Base-by-base conservation (phyloP, 1,139 yeast species). In the Hansenula lynferdii region DNA sequence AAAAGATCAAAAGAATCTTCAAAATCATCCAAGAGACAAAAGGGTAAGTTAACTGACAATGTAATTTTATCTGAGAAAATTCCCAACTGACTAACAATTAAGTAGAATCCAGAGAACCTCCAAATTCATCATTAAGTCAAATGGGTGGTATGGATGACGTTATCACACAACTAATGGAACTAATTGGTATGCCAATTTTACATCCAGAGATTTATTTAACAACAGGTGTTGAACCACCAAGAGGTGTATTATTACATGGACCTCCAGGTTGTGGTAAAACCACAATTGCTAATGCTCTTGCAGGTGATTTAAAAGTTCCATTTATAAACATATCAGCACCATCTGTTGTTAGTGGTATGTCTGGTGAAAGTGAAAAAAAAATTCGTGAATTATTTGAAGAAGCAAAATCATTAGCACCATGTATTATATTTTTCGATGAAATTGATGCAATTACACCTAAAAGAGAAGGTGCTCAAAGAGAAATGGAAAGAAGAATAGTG, bases 181-280 rank as follows among this genome's bases (percentile, higher is more conserved):
- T 89, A 32, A 82, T 94, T 3, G 96, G 95, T 2, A 72, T 92
- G 65, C 98, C 98, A 0, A 79, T 92, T 27, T 65, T 85, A 30
- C 98, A 92, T 56, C 97, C 97, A 0, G 98, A 92, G 60, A 85
- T 92, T 2, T 92, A 87, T 56, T 50, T 69, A 15, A 74, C 90
- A 9, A 85, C 96, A 0, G 97, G 98, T 19, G 90, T 92, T 5
- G 96, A 89, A 50, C 96, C 97, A 12, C 96, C 98, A n/a, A 71
- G 97, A 34, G 98, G 98, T 43, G 96, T 92, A 2, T 61, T 92
- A 22, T 65, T 92, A 23, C 96, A 90, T 60, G 99, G 99, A 0
- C 98, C 99, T 0, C 98, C 98, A 1, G 99, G 99, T 12, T 92
- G 98, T 67, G 99, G 99, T 58, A 92, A 92, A 56, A 92, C 99